phyloP scores from a whole-genome alignment of 129 eudicot species.

The Rutidosis leptorrhynchoides region DNA sequence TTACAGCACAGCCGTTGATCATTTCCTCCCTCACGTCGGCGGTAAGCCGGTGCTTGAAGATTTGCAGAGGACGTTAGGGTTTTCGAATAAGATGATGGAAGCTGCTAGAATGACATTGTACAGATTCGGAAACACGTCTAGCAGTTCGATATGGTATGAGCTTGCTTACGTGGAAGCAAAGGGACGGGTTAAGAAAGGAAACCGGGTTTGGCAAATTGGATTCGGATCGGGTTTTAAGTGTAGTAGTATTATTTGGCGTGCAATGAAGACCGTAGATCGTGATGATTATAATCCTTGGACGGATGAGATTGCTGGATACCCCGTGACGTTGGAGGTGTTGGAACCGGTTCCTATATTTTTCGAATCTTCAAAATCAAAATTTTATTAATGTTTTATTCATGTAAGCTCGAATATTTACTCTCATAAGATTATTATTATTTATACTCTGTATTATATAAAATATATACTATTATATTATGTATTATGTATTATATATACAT shows the following conservation, averaged over 20 bases:
- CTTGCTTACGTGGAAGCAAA: slow-evolving; percentile 9
- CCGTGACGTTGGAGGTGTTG: background rate
- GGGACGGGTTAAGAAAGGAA: background rate
- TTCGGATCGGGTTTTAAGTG: slow-evolving; percentile 12
- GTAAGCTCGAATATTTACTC: background rate
- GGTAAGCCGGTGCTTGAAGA: slow-evolving; percentile 46
- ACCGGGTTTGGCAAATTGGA: background rate
- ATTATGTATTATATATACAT: too few relatives aligned
- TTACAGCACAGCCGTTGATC: slow-evolving; percentile 36
- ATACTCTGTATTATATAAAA: too few relatives aligned
- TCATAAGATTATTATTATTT: too few relatives aligned
- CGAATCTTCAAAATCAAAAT: background rate
- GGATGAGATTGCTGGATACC: slow-evolving; percentile 1
- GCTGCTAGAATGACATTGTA: slow-evolving; percentile 49
- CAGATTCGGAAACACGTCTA: slow-evolving; percentile 51
- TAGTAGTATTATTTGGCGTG: background rate
- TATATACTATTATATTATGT: too few relatives aligned
- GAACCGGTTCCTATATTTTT: background rate
- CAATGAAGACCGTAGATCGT: background rate
- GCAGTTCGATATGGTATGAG: slow-evolving; percentile 20
- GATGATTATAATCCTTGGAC: slow-evolving; percentile 5
- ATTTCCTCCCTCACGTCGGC: slow-evolving; percentile 49
- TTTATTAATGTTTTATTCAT: background rate
- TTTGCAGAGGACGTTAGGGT: slow-evolving; percentile 29
- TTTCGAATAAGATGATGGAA: slow-evolving; percentile 34